Conservation (phyloP, 2,329 filamentous ascomycete species). For the Trichoderma semiorbis region DNA sequence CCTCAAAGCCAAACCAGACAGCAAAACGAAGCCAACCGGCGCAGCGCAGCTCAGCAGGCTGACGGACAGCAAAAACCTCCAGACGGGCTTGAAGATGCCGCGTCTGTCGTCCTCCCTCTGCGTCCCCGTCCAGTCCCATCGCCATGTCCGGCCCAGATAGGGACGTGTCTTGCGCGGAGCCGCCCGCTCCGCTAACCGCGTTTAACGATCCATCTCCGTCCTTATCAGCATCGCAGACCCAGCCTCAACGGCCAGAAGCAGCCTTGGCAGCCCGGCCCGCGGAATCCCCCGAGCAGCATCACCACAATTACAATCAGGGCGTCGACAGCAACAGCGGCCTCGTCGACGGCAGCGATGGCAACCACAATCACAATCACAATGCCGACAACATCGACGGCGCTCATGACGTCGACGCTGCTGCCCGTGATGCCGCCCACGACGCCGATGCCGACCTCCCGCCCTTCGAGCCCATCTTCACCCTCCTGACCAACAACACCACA, state of each 20-base stretch:
- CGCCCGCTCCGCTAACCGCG: not conserved
- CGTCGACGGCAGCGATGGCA: slow-evolving; percentile 18
- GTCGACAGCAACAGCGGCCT: not conserved
- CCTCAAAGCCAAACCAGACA: not conserved
- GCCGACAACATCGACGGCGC: slow-evolving; percentile 17
- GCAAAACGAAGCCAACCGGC: not conserved
- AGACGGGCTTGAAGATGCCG: slow-evolving; percentile 16
- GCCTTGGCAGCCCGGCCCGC: not conserved
- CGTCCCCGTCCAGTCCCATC: slow-evolving; percentile 11
- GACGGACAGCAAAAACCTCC: not conserved
- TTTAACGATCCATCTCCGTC: not conserved
- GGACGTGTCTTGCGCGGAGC: slow-evolving; percentile 6
- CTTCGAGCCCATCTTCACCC: slow-evolving; percentile 80
- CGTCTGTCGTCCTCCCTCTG: slow-evolving; percentile 5
- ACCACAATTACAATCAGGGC: not conserved
- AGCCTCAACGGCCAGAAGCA: slow-evolving; percentile 9
- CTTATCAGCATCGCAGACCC: not conserved
- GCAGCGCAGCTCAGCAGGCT: not conserved
- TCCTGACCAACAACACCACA: slow-evolving; percentile 73
- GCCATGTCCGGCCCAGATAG: slow-evolving; percentile 19
- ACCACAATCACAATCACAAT: slow-evolving; percentile 11
- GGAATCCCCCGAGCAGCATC: not conserved
- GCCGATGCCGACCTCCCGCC: slow-evolving; percentile 30
- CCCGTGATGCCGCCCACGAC: not conserved
- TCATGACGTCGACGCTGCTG: slow-evolving; percentile 6